Base-by-base conservation (phyloP, 345 rosid species). In the Populus pruinosa region DNA sequence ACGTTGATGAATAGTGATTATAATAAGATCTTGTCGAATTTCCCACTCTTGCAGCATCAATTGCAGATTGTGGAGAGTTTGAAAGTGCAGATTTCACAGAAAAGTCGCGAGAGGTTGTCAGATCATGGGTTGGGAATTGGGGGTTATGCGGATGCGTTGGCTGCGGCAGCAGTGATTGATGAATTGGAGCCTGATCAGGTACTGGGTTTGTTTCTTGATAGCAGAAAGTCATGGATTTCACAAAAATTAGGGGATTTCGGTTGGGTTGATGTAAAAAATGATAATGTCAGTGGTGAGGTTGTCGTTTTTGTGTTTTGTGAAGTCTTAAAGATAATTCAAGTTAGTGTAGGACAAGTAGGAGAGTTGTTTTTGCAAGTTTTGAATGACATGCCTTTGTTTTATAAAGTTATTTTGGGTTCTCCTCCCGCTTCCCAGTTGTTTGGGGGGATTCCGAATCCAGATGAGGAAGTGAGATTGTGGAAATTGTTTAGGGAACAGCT, bases 21-120 rank as follows among this genome's bases (percentile, higher is more conserved):
- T 81, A 83, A 76, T 78, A 87, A 83, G 72, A 85, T 90, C 35
- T 82, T 91, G 80, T 85, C 93, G 44, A 93, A 90, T 79, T 96
- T 92, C 72, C 98, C 99, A 23, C 82, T 96, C 12, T 79, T 96
- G 75, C 97, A 93, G 81, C 98, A 96, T 77, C 99, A 96, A 82
- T 96, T 97, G 92, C 97, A 91, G 92, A 93, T 94, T 64, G 98
- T 94, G 38, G 99, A 93, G 91, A 85, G 97, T 83, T 96, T 96
- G 71, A 93, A 94, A 83, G 83, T 85, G 62, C 99, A 96, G 93
- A 94, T 96, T 81, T 92, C 99, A 7, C 97, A 92, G 89, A 88
- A 97, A 79, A 88, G 97, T 55, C 97, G 86, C 25, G 99, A 96
- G 79, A 82, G 98, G 82, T 83, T 96, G 82, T 72, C 92, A 69